phyloP scores from a whole-genome alignment of 2,329 filamentous ascomycete species.

The Aotearoamyces nothofagi region DNA sequence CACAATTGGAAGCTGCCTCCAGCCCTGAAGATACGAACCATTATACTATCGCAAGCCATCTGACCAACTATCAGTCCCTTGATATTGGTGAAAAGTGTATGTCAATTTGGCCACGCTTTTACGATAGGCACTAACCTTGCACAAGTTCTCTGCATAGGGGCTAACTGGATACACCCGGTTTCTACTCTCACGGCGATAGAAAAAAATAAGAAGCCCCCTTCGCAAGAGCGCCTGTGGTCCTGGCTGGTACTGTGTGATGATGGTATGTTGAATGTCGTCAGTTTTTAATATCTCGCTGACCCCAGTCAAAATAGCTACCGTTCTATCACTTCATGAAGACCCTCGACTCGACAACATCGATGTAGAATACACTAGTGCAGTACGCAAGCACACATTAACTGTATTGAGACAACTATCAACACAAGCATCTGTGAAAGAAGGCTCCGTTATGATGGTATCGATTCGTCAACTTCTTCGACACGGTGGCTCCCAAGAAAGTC shows the following conservation, averaged over 20 bases:
- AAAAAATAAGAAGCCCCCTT: slow-evolving; percentile 16
- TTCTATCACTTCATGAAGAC: slow-evolving; percentile 54
- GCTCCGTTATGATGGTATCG: slow-evolving; percentile 17
- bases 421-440: slow-evolving; percentile 22
- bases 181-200: slow-evolving; percentile 20
- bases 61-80: slow-evolving; percentile 63
- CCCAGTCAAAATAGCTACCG: slow-evolving; percentile 32
- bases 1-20: neutral
- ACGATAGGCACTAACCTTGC: slow-evolving; percentile 6
- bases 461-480: slow-evolving; percentile 13
- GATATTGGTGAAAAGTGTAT: slow-evolving; percentile 52
- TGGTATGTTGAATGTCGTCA: slow-evolving; percentile 22
- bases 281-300: slow-evolving; percentile 3
- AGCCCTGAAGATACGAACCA: slow-evolving; percentile 12
- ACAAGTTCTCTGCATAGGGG: slow-evolving; percentile 53
- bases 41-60: slow-evolving; percentile 44
- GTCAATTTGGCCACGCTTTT: slow-evolving; percentile 8
- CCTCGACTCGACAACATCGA: slow-evolving; percentile 22
- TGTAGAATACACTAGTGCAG: slow-evolving; percentile 24
- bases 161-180: slow-evolving; percentile 50
- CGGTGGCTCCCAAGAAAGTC: slow-evolving; percentile 16
- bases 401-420: slow-evolving; percentile 46
- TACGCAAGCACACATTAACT: slow-evolving; percentile 35
- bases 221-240: slow-evolving; percentile 39
- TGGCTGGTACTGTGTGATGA: slow-evolving; percentile 58